These are phyloP conservation scores for Yamadazyma olivae DNA, from an alignment of 805 yeast genomes.

Conservation along the genomic window DNA sequence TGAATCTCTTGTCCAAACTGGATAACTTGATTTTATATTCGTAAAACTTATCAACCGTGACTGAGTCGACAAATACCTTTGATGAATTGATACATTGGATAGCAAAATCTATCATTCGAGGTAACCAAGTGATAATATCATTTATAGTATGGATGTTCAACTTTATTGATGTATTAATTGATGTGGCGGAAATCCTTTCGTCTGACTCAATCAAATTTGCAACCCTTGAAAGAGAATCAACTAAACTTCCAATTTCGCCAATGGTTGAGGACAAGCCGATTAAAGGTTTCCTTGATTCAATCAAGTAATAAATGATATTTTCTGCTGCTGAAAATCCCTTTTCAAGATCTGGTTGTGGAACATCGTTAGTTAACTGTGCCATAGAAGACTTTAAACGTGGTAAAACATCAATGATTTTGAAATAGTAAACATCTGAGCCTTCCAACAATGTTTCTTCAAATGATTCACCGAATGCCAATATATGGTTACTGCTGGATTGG, in stretches of 20 bases:
- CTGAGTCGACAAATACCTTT: slow-evolving; percentile 8
- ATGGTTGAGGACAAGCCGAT: slow-evolving; percentile 23
- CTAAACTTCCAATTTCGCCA: slow-evolving; percentile 9
- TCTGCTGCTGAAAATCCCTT: slow-evolving; percentile 78
- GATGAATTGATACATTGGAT: slow-evolving; percentile 13
- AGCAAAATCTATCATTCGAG: slow-evolving; percentile 36
- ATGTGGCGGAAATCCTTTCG: slow-evolving; percentile 11
- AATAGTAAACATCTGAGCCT: slow-evolving; percentile 52
- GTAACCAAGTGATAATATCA: slow-evolving; percentile 26
- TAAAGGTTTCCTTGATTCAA: slow-evolving; percentile 52
- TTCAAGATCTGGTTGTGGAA: slow-evolving; percentile 70
- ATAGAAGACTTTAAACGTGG: slow-evolving; percentile 75
- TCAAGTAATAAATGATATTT: slow-evolving; percentile 57
- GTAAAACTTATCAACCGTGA: slow-evolving; percentile 13
- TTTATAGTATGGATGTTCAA: slow-evolving; percentile 16
- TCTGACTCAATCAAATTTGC: slow-evolving; percentile 11
- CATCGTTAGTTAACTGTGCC: slow-evolving; percentile 61
- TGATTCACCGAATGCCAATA: slow-evolving; percentile 54
- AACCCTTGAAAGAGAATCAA: slow-evolving; percentile 7
- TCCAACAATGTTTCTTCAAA: slow-evolving; percentile 36
- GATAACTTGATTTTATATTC: slow-evolving; percentile 14
- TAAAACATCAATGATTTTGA: slow-evolving; percentile 69
- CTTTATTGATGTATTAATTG: slow-evolving; percentile 16
- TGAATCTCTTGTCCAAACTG: slow-evolving; percentile 11
- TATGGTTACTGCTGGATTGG: slow-evolving; percentile 59